These are phyloP conservation scores for Ustilago sp. DNA, from an alignment of 1,284 basidiomycete species.

Conservation along the genomic window DNA sequence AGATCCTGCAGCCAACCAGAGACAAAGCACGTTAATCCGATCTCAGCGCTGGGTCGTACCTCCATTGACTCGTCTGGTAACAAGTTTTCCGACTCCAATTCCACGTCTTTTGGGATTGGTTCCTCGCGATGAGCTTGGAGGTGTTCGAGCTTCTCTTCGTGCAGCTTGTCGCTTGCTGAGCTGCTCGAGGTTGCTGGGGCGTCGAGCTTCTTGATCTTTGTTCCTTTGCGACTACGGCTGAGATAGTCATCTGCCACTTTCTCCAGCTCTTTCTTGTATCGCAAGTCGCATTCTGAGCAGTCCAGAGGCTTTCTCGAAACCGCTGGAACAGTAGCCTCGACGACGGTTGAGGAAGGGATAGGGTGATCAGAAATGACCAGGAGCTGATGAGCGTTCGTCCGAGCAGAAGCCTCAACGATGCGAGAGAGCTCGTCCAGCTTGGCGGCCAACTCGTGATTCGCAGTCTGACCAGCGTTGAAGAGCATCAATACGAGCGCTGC, in stretches of 20 bases:
- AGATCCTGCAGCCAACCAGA: conserved; percentile 20
- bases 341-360: not conserved
- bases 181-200: too few relatives aligned
- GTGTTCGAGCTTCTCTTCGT: not conserved
- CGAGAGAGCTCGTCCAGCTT: conserved; percentile 36
- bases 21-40: not conserved
- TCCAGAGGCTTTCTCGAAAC: not conserved
- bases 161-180: too few relatives aligned
- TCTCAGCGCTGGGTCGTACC: not conserved
- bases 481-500: conserved; percentile 31
- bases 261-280: not conserved
- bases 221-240: too few relatives aligned
- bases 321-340: not conserved
- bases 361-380: not conserved
- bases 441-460: conserved; percentile 16
- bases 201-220: too few relatives aligned
- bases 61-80: not conserved
- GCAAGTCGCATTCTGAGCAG: not conserved
- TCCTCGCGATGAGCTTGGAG: not conserved
- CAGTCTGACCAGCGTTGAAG: conserved; percentile 37
- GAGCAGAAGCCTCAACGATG: conserved; percentile 17
- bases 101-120: not conserved
- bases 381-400: not conserved
- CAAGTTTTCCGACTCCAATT: not conserved
- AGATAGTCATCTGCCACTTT: too few relatives aligned